Conservation (phyloP, 495 filamentous ascomycete genomes). For the Xylaria venustula region DNA sequence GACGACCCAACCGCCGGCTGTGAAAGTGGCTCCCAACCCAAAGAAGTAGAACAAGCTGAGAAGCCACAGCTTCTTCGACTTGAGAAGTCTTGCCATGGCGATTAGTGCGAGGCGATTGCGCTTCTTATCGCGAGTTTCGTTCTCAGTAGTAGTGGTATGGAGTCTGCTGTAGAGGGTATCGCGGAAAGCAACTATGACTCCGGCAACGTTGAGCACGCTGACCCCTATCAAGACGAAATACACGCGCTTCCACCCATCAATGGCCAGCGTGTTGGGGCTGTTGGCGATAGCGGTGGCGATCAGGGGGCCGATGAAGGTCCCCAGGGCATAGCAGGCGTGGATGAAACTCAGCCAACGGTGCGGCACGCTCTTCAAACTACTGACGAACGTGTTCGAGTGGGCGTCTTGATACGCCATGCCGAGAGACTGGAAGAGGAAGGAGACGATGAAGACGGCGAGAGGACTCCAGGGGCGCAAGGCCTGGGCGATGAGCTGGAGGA, state of each 20-base stretch:
- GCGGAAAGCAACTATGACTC: constrained; percentile 36
- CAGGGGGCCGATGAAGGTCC: constrained; percentile 51
- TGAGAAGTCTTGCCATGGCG: constrained; percentile 27
- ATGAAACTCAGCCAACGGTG: constrained; percentile 59
- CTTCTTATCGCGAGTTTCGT: constrained; percentile 5
- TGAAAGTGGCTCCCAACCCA: constrained; percentile 43
- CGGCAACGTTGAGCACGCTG: constrained; percentile 37
- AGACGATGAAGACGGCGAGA: constrained; percentile 43
- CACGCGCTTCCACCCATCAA: constrained; percentile 40
- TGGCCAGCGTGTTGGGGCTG: constrained; percentile 8
- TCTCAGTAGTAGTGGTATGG: not conserved
- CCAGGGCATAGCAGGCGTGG: constrained; percentile 55
- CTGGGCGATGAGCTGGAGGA: constrained; percentile 46
- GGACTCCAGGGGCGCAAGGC: constrained; percentile 49
- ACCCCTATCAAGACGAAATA: constrained; percentile 44
- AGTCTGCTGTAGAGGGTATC: constrained; percentile 28
- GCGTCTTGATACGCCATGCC: constrained; percentile 56
- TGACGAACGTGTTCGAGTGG: constrained; percentile 52
- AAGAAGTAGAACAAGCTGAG: constrained; percentile 53
- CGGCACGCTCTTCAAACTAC: constrained; percentile 38
- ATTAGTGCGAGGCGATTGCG: constrained; percentile 16
- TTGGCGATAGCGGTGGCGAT: constrained; percentile 49
- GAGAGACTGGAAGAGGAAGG: constrained; percentile 48
- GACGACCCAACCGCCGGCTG: constrained; percentile 53
- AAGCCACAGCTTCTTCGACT: constrained; percentile 41